Base-by-base conservation (phyloP, 805 yeast genomes). In the Torulaspora delbrueckii region DNA sequence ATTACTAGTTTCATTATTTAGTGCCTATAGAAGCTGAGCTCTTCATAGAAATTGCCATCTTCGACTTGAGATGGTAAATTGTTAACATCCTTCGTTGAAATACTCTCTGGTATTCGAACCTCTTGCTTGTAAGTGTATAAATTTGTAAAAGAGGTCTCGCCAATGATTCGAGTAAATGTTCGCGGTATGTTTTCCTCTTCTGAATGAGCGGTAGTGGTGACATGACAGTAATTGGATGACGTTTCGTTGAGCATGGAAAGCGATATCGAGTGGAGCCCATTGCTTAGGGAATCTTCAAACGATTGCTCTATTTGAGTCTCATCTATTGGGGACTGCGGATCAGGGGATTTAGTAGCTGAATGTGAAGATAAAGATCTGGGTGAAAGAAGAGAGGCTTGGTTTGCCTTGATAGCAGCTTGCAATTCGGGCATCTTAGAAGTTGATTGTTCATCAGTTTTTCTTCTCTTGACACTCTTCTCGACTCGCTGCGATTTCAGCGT, bases 11-110 rank as follows among this genome's bases (percentile, higher is more conserved):
- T 31, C 30, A 26, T 3, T 41, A 40, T 16, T 42, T 46, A 53
- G 40, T 55, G 55, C 42, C 37, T 54, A 46, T 50, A 55, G 36
- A 56, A 54, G 37, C 58, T 57, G 18, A 55, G 54, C 46, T 57
- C 61, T 31, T 58, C 61, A 19, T 52, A 56, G 14, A 53, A 43
- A 8, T 53, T 54, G n/a, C 43, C 51, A 5, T 40, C 40, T 26
- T 50, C 45, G 8, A 46, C 41, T 26, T 51, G 52, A 13, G 57
- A 53, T 16, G 57, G 57, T 41, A 48, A 30, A 14, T 42, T 34
- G 25, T 26, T 25, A n/a, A 40, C 31, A n/a, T 45, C 39, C 23
- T 40, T 40, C 14, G 47, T 25, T 27, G 41, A 28, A 2, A 40
- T 25, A n/a, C 33, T 28, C 13, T 40, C 41, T 25, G 30, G 19